phyloP scores from a whole-genome alignment of 495 filamentous ascomycete genomes.

The Podospora pseudocomata region DNA sequence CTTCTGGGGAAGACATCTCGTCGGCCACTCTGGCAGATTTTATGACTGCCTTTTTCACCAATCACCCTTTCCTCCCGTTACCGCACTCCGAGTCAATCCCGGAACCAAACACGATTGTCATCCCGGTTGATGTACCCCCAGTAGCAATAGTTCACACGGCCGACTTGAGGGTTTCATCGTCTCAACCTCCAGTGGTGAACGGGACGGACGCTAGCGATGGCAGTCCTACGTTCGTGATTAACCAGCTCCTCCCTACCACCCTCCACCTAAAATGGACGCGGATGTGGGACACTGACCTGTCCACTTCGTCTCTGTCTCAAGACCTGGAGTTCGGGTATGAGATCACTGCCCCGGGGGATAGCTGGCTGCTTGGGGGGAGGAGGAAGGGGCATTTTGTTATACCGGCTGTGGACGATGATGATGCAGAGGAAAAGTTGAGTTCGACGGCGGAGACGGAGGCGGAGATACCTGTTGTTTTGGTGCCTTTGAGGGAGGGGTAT shows the following conservation, averaged over 20 bases:
- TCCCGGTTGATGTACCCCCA: constrained; percentile 82
- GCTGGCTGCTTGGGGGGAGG: constrained; percentile 81
- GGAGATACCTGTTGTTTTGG: constrained; percentile 61
- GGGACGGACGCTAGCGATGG: constrained; percentile 24
- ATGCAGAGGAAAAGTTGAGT: constrained; percentile 45
- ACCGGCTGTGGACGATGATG: constrained; percentile 29
- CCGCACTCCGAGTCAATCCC: constrained; percentile 13
- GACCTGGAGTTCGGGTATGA: constrained; percentile 81
- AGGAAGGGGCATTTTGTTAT: constrained; percentile 73
- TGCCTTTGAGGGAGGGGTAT: constrained; percentile 75
- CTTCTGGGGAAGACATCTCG: constrained; percentile 24
- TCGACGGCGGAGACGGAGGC: constrained; percentile 42
- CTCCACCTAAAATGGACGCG: constrained; percentile 73
- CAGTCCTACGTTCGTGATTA: constrained; percentile 51
- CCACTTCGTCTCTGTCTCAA: constrained; percentile 34
- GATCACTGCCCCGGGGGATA: constrained; percentile 67
- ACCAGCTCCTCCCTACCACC: constrained; percentile 67
- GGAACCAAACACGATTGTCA: constrained; percentile 51
- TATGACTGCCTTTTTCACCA: constrained; percentile 37
- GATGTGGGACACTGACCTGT: constrained; percentile 58
- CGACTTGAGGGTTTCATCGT: constrained; percentile 57
- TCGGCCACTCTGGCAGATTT: constrained; percentile 31
- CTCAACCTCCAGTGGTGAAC: constrained; percentile 32
- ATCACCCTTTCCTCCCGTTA: constrained; percentile 36
- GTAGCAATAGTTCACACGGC: constrained; percentile 81